Conservation (phyloP, 257 asterid species). For the Solanum verrucosum region DNA sequence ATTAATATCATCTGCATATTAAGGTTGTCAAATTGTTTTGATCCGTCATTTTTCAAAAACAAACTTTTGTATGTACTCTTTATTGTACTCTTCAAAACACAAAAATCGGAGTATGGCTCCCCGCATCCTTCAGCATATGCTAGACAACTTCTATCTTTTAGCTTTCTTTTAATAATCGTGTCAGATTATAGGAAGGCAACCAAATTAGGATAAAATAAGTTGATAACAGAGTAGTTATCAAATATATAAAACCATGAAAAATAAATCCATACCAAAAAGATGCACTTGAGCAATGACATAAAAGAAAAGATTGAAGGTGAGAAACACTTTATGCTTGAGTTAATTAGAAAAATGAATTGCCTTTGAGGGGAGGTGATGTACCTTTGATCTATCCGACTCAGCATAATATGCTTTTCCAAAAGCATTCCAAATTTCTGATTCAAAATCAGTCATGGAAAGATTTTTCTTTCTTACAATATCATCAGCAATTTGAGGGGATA, state of each 20-base stretch:
- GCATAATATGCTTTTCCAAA: slow-evolving; percentile 18
- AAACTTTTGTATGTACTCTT: background rate
- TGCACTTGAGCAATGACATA: background rate
- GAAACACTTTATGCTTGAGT: background rate
- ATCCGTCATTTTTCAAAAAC: background rate
- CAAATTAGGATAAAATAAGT: background rate
- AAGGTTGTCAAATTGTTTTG: background rate
- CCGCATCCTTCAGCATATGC: background rate
- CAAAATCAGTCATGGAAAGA: slow-evolving; percentile 41
- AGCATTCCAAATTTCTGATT: slow-evolving; percentile 42
- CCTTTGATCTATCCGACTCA: slow-evolving; percentile 34
- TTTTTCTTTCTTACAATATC: slow-evolving; percentile 25
- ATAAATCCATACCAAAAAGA: background rate
- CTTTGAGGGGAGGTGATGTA: background rate
- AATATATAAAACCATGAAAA: background rate
- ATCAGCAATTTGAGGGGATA: slow-evolving; percentile 29
- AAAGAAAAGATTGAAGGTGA: background rate
- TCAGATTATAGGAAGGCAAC: background rate
- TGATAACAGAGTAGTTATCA: background rate
- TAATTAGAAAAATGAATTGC: background rate
- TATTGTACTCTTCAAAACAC: background rate
- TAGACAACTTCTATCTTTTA: background rate
- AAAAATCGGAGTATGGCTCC: background rate
- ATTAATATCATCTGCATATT: background rate
- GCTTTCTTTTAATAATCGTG: background rate